Evolutionary conservation across 768 basidiomycete genomes (phyloP), one percentile per base, ranked within the genome.

Genomic region (Rhizopogon vinicolor): DNA sequence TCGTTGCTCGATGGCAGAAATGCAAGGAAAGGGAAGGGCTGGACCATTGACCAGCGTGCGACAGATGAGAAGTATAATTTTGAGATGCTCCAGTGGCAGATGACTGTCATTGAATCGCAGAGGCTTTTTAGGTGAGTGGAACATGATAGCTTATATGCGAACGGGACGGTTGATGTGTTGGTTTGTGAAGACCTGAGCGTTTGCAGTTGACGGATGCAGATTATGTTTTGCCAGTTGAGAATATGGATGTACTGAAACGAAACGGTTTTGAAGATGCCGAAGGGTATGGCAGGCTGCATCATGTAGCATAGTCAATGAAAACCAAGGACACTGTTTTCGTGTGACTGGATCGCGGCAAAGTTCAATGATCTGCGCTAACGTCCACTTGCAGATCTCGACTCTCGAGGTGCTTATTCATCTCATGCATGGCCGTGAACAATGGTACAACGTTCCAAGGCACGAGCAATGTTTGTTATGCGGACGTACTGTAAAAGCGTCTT

Each of bases 401-500:
- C 76, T 98, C 16, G 95, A 96, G 69, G 97, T 98, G 64, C 78
- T 99, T 8, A 79, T 99, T 22, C 85, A 95, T 61, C 74, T 96
- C 12, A 78, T 99, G 73, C 83, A 83, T 37, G 90, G 94, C 63
- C 77, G 80, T 8, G 91, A 2, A 83, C 87, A 63, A 89, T 93
- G 82, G 91, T 97, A 0, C 79, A 96, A 19, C 97, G 93, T 65
- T 88, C 89, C 13, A 98, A 98, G 68, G 93, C 91, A 14, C 82
- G 94, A 14, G 79, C 85, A 4, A 98, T 99, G 95, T 98, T 99
- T 65, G 97, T 97, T 0, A 91, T 87, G 81, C 82, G 95, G 37
- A 96, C 97, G 0, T 99, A n/a, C n/a, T n/a, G n/a, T 59, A 94
- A 91, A 74, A 98, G 95, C 69, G 86, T 97, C 41, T 98, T 98